Evolutionary conservation across 257 asterid species (phyloP).

Genomic region (Solanum chiquidenum): DNA sequence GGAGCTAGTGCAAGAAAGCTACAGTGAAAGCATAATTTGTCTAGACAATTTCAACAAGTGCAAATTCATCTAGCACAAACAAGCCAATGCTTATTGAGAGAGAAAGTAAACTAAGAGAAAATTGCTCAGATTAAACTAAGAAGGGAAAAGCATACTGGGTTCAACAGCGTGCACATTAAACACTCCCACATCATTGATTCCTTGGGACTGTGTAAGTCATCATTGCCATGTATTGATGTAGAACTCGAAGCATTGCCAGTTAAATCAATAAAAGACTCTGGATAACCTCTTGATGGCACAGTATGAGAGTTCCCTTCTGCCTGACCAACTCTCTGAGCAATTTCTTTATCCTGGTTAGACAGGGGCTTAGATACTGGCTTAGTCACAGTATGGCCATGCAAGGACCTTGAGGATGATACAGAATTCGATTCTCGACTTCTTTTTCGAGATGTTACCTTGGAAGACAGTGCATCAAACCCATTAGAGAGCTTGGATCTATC

Average conservation of each 20-base stretch:
- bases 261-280: slow-evolving; percentile 6
- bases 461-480: slow-evolving; percentile 9
- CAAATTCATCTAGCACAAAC: not conserved
- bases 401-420: slow-evolving; percentile 13
- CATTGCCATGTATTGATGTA: slow-evolving; percentile 11
- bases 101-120: not conserved
- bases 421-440: slow-evolving; percentile 35
- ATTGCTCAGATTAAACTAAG: not conserved
- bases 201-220: not conserved
- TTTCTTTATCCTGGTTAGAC: slow-evolving; percentile 4
- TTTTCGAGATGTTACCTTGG: slow-evolving; percentile 34
- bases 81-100: not conserved
- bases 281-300: slow-evolving; percentile 3
- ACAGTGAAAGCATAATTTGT: not conserved
- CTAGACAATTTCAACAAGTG: not conserved
- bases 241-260: slow-evolving; percentile 30
- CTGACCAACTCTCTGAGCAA: slow-evolving; percentile 8
- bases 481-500: slow-evolving; percentile 13
- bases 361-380: slow-evolving; percentile 16
- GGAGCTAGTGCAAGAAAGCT: not conserved
- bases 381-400: slow-evolving; percentile 9
- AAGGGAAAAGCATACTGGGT: slow-evolving; percentile 45
- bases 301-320: slow-evolving; percentile 1
- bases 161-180: slow-evolving; percentile 67
- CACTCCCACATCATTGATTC: slow-evolving; percentile 54